phyloP scores from a whole-genome alignment of 1,139 yeast genomes.

The Saccharomycopsis hybrid region DNA sequence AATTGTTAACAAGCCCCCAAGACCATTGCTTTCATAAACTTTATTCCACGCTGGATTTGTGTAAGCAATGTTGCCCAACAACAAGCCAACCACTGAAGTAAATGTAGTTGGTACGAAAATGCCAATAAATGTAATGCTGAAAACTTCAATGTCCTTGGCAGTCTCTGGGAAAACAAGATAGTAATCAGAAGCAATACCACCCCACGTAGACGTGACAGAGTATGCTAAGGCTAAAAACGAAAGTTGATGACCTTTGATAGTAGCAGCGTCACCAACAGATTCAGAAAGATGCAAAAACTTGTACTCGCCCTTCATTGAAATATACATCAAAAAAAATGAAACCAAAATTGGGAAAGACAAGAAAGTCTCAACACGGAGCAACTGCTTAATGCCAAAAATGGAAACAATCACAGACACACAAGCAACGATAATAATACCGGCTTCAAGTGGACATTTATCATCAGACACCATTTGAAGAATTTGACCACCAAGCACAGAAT shows the following conservation, averaged over 20 bases:
- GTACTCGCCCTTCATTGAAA: constrained; percentile 38
- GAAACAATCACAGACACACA: constrained; percentile 59
- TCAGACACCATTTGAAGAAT: constrained; percentile 59
- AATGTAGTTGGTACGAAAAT: constrained; percentile 68
- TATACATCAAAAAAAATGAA: constrained; percentile 63
- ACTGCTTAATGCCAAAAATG: constrained; percentile 67
- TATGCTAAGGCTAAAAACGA: constrained; percentile 70
- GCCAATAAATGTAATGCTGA: constrained; percentile 59
- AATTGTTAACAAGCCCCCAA: constrained; percentile 70
- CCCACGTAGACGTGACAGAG: constrained; percentile 87
- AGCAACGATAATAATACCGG: constrained; percentile 69
- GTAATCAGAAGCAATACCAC: constrained; percentile 80
- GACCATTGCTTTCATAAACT: constrained; percentile 54
- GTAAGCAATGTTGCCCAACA: constrained; percentile 66
- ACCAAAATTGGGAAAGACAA: constrained; percentile 66
- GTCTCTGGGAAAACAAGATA: constrained; percentile 76
- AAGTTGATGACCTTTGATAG: constrained; percentile 59
- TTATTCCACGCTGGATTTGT: constrained; percentile 49
- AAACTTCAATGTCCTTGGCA: constrained; percentile 52
- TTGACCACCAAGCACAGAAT: constrained; percentile 82
- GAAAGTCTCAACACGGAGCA: constrained; percentile 60
- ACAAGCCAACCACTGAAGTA: constrained; percentile 68
- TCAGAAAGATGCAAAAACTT: constrained; percentile 30
- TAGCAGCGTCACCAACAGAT: constrained; percentile 36
- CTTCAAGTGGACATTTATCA: constrained; percentile 58